Evolutionary conservation across 768 basidiomycete genomes (phyloP), one percentile per base, ranked within the genome.

Genomic region (Panus rudis): DNA sequence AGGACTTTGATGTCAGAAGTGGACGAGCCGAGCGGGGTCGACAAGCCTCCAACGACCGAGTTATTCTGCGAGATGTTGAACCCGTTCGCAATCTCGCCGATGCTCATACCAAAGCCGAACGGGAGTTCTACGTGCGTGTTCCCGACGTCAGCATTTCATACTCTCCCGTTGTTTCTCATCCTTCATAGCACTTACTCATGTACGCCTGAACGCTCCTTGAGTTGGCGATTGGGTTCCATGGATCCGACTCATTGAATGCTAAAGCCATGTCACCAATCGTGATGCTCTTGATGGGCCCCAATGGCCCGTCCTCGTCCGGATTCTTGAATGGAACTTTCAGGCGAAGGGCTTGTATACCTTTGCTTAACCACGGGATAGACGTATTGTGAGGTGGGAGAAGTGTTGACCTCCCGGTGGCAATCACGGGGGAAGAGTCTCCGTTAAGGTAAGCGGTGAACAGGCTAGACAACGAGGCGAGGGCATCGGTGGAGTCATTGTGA

Each of bases 371-470:
- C 6, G 76, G 74, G 43, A 87, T 73, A 4, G 61, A 52, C 11
- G 72, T 61, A 21, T 76, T 75, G 56, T 83, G 78, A 3, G 61
- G 37, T 48, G 81, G 81, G n/a, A n/a, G n/a, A 3, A 72, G 56
- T 8, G 81, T 78, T 17, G 79, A 79, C 39, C 63, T 57, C 13
- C 84, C 84, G 11, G 63, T 66, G 2, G 82, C 84, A 44, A 78
- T 55, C 27, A 86, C 79, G 3, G 64, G 69, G 3, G 81, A 76
- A 14, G 52, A 58, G 19, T 76, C 73, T 19, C 79, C 71, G 52
- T 88, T 86, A 49, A 88, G 64, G 55, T 84, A 86, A 37, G 76
- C 73, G 13, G 81, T 83, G 60, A 87, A 87, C 31, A 87, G 64
- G 41, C 73, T 57, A 6, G 80, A 80, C 37, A 84, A 63, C n/a